A percentile compares a stretch with the other conserved stretches of the same genome.
Evolutionary conservation across 2,329 filamentous ascomycete genomes (phyloP).

Genomic region (Aspergillus jensenii): DNA sequence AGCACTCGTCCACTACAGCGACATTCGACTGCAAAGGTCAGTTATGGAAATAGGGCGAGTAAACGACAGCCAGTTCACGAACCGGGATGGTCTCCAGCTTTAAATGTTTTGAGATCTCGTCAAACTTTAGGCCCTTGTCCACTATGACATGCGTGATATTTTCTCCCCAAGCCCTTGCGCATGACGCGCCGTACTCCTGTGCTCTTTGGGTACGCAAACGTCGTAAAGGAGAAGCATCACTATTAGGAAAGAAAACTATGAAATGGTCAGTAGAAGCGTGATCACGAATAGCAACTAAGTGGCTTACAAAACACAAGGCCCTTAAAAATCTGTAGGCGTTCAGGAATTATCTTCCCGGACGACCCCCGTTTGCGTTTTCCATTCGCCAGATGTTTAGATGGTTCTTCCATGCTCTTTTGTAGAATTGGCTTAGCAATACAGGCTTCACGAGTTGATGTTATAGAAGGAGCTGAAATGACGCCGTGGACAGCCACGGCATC

Average conservation of each 20-base stretch:
- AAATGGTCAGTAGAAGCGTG: not conserved
- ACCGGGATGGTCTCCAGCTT: slow-evolving; percentile 51
- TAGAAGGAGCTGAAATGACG: not conserved
- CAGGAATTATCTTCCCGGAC: slow-evolving; percentile 49
- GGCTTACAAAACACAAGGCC: slow-evolving; percentile 58
- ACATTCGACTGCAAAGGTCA: slow-evolving; percentile 28
- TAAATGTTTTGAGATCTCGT: slow-evolving; percentile 61
- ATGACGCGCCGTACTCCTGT: slow-evolving; percentile 71
- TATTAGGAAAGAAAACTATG: slow-evolving; percentile 73
- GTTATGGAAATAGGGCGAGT: slow-evolving; percentile 1
- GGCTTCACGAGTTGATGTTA: not conserved
- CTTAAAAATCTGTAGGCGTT: slow-evolving; percentile 59
- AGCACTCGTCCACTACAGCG: slow-evolving; percentile 66
- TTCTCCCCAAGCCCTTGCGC: slow-evolving; percentile 58
- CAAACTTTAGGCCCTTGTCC: slow-evolving; percentile 66
- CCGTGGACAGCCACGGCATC: not conserved
- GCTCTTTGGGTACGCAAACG: slow-evolving; percentile 72
- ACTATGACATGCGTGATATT: slow-evolving; percentile 76
- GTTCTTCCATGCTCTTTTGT: slow-evolving; percentile 15
- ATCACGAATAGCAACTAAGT: not conserved
- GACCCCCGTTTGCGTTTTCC: slow-evolving; percentile 33
- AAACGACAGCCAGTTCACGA: slow-evolving; percentile 21
- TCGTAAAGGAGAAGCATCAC: slow-evolving; percentile 67
- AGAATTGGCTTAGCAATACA: slow-evolving; percentile 7
- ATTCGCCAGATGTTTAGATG: slow-evolving; percentile 7